Base-by-base conservation (phyloP, 2,329 filamentous ascomycete species). In the Colletotrichum tropicale region DNA sequence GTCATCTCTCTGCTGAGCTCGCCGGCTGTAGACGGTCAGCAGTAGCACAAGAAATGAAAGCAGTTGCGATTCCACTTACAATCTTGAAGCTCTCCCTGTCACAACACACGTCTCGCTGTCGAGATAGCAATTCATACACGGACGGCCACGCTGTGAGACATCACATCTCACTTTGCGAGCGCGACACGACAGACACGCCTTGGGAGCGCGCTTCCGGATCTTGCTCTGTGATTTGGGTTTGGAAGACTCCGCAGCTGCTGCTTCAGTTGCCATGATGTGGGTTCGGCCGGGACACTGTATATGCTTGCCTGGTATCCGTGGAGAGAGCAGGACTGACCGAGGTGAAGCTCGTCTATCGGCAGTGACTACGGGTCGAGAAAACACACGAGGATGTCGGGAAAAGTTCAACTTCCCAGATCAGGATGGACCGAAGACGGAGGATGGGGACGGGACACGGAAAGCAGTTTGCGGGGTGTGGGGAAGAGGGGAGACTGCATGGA, bases 61-160 rank as follows among this genome's bases (percentile, higher is more conserved):
- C 8, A 56, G 6, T 12, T 3, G n/a, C 43, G 10, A 10, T 15
- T 36, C 18, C 12, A 81, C 85, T 81, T 77, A 86, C 85, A 85
- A 84, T 74, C 83, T 83, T 6, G 84, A 86, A 24, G 84, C 85
- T 75, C 85, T 82, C 56, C 83, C 83, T 10, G 83, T 86, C 72
- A 86, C 82, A 67, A 88, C 80, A 77, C 85, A 85, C 0, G 82
- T 83, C 77, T 89, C 87, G 74, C 86, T 87, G 77, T 89, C 88
- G 70, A 89, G 86, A 61, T 87, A 87, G 79, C 88, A 90, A 71
- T 89, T 89, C 83, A 89, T 89, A 81, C 86, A 90, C 9, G 88
- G 88, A 36, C 84, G 82, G 5, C 87, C 88, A 73, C 86, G 83
- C 77, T 88, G 87, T 55, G 85, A 88, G 18, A 89, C 87, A 78